Evolutionary conservation across 192 early-diverging fungal genomes (phyloP).

Genomic region (Gigaspora rosea): DNA sequence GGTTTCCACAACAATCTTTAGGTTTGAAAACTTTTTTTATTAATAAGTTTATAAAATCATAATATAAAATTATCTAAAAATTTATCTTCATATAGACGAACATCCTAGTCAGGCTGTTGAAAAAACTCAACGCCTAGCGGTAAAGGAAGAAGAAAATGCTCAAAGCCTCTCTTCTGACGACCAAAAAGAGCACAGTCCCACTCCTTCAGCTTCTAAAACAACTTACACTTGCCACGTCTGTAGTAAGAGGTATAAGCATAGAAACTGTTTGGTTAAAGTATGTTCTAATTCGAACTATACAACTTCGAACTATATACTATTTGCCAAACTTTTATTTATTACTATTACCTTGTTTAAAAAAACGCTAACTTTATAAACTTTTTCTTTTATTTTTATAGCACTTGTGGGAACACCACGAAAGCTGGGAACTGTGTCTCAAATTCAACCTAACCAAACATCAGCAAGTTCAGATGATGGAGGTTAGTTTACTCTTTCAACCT

Average conservation of each 20-base stretch:
- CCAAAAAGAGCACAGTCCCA: conserved; percentile 21
- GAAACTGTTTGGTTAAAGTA: conserved; percentile 57
- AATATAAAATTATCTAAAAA: background rate
- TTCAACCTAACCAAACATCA: conserved; percentile 67
- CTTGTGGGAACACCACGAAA: conserved; percentile 65
- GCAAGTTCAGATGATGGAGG: conserved; percentile 71
- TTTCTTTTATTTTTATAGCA: conserved; percentile 36
- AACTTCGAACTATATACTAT: background rate
- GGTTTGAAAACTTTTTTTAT: background rate
- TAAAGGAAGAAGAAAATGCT: conserved; percentile 2
- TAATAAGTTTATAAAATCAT: background rate
- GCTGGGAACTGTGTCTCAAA: conserved; percentile 62
- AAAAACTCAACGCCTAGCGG: background rate
- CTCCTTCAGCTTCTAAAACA: conserved; percentile 32
- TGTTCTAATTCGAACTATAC: background rate
- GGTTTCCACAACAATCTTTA: background rate
- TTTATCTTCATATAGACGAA: conserved; percentile 1
- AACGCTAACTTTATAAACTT: background rate
- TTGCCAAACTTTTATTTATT: too few relatives aligned
- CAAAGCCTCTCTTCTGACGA: background rate
- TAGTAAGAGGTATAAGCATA: conserved; percentile 63
- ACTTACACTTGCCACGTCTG: conserved; percentile 56
- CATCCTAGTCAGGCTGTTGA: background rate
- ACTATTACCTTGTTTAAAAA: too few relatives aligned
- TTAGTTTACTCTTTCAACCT: background rate